phyloP scores from a whole-genome alignment of 441 rosid genomes.

The Populus hybrid region DNA sequence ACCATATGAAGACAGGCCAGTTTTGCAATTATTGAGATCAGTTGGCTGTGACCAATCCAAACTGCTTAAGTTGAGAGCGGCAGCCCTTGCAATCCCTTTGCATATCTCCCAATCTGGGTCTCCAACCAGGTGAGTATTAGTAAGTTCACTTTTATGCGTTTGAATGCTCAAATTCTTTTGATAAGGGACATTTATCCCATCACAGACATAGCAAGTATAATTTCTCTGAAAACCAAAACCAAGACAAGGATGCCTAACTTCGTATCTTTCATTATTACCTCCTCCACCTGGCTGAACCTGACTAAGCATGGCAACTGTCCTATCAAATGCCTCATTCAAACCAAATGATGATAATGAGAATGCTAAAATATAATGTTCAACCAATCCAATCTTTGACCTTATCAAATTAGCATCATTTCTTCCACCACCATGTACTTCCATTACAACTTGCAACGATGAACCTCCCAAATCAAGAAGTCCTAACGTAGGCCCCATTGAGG shows the following conservation, averaged over 20 bases:
- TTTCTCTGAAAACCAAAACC: conserved; percentile 37
- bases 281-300: conserved; percentile 18
- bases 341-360: conserved; percentile 51
- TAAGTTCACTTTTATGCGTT: conserved; percentile 13
- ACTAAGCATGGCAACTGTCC: conserved; percentile 44
- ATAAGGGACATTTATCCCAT: conserved; percentile 6
- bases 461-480: conserved; percentile 73
- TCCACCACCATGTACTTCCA: conserved; percentile 32
- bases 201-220: conserved; percentile 41
- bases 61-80: conserved; percentile 44
- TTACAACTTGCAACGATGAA: conserved; percentile 57
- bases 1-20: conserved; percentile 32
- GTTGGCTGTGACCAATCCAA: conserved; percentile 21
- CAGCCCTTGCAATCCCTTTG: conserved; percentile 42
- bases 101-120: conserved; percentile 55
- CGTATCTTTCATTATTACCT: conserved; percentile 18
- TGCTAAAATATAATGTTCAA: conserved; percentile 39
- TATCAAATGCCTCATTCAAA: conserved; percentile 56
- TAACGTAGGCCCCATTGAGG: conserved; percentile 29
- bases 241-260: conserved; percentile 55
- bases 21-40: conserved; percentile 30
- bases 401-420: conserved; percentile 29
- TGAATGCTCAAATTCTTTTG: conserved; percentile 18
- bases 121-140: conserved; percentile 35
- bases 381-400: conserved; percentile 34